These are phyloP conservation scores for Wickerhamomyces tratensis DNA, from an alignment of 805 yeast genomes.

Conservation along the genomic window DNA sequence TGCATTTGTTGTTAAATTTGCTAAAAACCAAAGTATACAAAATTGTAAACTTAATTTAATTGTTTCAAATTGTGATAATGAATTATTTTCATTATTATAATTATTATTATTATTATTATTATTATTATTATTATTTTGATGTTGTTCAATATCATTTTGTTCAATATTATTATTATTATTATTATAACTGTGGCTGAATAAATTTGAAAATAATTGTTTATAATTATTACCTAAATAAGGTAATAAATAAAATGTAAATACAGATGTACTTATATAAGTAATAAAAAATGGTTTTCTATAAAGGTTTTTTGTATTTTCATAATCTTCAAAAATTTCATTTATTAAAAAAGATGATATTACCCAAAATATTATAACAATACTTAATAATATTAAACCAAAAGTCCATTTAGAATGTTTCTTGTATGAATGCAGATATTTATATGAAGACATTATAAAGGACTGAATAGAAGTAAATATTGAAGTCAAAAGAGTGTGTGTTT, in stretches of 20 bases:
- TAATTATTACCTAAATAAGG: constrained; percentile 34
- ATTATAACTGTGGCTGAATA: constrained; percentile 2
- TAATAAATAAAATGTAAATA: constrained; percentile 69
- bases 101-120: no score
- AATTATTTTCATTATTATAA: constrained; percentile 10
- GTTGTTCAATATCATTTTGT: neutral
- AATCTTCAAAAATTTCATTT: constrained; percentile 55
- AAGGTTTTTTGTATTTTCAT: constrained; percentile 26
- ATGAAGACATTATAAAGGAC: neutral
- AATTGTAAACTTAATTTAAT: constrained; percentile 69
- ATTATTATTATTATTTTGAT: no score
- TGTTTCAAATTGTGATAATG: constrained; percentile 50
- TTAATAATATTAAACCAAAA: constrained; percentile 63
- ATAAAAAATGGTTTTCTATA: constrained; percentile 88
- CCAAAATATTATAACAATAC: constrained; percentile 80
- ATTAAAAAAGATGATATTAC: constrained; percentile 82
- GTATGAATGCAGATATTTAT: neutral
- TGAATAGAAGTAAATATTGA: no score
- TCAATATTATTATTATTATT: no score
- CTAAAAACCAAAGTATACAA: constrained; percentile 81
- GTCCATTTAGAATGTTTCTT: constrained; percentile 38
- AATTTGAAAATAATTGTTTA: constrained; percentile 17
- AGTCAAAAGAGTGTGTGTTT: no score
- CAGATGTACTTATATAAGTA: constrained; percentile 84
- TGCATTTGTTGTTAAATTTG: constrained; percentile 84